A percentile compares a stretch with the other conserved stretches of the same genome.
Evolutionary conservation across 2,329 filamentous ascomycete species (phyloP).

Genomic region (Ophiosphaerella herpotricha): DNA sequence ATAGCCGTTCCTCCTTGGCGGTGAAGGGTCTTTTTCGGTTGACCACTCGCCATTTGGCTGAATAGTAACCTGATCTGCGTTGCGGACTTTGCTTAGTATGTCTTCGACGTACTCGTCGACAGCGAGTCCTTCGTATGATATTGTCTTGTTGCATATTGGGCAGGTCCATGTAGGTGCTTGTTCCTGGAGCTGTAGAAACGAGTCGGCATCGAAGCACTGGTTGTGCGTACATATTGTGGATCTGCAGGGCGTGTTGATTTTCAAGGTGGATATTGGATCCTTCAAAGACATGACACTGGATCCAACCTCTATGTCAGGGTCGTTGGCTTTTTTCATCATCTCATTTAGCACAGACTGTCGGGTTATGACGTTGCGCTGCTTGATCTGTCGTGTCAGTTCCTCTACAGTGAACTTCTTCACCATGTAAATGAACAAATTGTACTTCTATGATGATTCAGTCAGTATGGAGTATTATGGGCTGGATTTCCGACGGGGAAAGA

Average conservation of each 20-base stretch:
- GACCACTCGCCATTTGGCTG: constrained; percentile 85
- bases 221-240: constrained; percentile 82
- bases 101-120: constrained; percentile 93
- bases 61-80: constrained; percentile 83
- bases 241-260: constrained; percentile 79
- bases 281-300: constrained; percentile 89
- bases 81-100: constrained; percentile 75
- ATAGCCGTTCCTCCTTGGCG: constrained; percentile 43
- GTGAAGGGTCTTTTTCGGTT: constrained; percentile 47
- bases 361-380: constrained; percentile 71
- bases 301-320: constrained; percentile 86
- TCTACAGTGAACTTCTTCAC: constrained; percentile 75
- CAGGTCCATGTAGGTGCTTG: constrained; percentile 98
- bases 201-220: constrained; percentile 92
- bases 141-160: constrained; percentile 84
- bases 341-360: constrained; percentile 83
- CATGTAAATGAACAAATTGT: constrained; percentile 68
- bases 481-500: constrained; percentile 10
- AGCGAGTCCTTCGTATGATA: constrained; percentile 79
- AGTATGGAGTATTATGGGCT: constrained; percentile 11
- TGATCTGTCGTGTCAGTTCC: constrained; percentile 71
- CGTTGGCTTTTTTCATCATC: constrained; percentile 78
- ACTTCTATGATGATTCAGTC: constrained; percentile 41
- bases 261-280: constrained; percentile 85
- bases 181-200: constrained; percentile 91